Percentiles rank a stretch among this genome's conserved stretches.
These are phyloP conservation scores for Plantago elongata DNA, from an alignment of 257 asterid genomes.

Conservation along the genomic window DNA sequence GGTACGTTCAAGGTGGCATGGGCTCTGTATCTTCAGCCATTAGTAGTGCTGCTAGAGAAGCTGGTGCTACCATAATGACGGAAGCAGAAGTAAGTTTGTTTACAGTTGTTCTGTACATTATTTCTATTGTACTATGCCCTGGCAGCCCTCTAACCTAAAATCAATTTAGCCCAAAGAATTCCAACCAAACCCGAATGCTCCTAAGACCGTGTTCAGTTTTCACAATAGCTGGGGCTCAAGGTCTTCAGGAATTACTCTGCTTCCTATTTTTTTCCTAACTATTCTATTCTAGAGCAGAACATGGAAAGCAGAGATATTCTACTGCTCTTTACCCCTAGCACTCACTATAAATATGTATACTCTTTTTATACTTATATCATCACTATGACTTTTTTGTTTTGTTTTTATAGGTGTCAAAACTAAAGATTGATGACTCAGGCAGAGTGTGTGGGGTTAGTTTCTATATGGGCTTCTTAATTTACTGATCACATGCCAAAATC, in stretches of 20 bases:
- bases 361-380: constrained; percentile 9
- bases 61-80: constrained; percentile 79
- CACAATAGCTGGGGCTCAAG: too few relatives aligned
- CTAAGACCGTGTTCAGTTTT: too few relatives aligned
- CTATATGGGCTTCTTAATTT: constrained; percentile 13
- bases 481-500: constrained; percentile 9
- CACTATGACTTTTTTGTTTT: constrained; percentile 16
- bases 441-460: constrained; percentile 68
- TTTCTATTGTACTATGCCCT: constrained; percentile 6
- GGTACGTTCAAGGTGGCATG: constrained; percentile 99
- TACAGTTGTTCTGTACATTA: constrained; percentile 15
- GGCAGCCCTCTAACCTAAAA: too few relatives aligned
- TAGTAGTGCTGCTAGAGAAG: constrained; percentile 73
- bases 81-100: constrained; percentile 64
- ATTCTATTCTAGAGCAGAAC: too few relatives aligned
- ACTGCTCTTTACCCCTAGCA: not conserved
- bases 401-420: constrained; percentile 53
- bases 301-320: too few relatives aligned
- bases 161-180: too few relatives aligned
- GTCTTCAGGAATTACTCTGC: too few relatives aligned
- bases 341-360: too few relatives aligned
- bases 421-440: constrained; percentile 57
- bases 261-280: too few relatives aligned
- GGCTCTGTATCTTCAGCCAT: constrained; percentile 89
- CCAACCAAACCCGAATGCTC: too few relatives aligned